Base-by-base conservation (phyloP, 2,329 filamentous ascomycete genomes). In the Pseudogymnoascus sp. region DNA sequence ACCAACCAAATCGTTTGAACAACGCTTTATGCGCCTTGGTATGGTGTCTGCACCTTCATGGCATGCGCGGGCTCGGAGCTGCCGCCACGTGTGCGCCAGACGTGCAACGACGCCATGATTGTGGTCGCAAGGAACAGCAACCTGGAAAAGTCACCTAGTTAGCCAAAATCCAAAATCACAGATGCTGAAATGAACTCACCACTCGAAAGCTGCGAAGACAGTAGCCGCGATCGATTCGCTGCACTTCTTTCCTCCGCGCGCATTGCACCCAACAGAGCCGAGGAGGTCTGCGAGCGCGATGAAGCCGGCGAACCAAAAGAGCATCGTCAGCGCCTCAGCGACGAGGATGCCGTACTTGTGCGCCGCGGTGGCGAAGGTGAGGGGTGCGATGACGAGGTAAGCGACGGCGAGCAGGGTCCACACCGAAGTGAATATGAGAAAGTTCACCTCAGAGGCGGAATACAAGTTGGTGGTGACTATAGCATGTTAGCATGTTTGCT, bases 281-380 rank as follows among this genome's bases (percentile, higher is more conserved):
- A 91, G 74, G 61, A 79, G 78, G 18, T 85, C 86, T 0, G 88
- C 90, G 9, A 92, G 74, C 0, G 90, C 90, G 66, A 95, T 86
- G 68, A 91, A 88, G 6, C 90, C 91, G 0, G 88, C 86, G 70
- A 97, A 94, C 91, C 91, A 96, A 78, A 95, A 95, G 61, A 95
- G 79, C 75, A 88, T 86, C 8, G 90, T 94, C 22, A 94, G 66
- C 53, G 77, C 78, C 69, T 95, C 89, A 33, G 90, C 78, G 1
- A 69, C 85, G 15, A 92, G 77, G 14, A 91, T 82, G 47, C 80
- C 83, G 58, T 84, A 82, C 59, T 80, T 82, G 72, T 90, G 84
- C 68, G 86, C 85, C 9, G 84, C 68, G 22, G 77, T 76, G 3
- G 82, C 78, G 68, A 85, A 77, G 74, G 85, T 86, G 43, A 82